A percentile compares a stretch with the other conserved stretches of the same genome.
phyloP scores from a whole-genome alignment of 257 asterid genomes.

The Forsythia viridissima region DNA sequence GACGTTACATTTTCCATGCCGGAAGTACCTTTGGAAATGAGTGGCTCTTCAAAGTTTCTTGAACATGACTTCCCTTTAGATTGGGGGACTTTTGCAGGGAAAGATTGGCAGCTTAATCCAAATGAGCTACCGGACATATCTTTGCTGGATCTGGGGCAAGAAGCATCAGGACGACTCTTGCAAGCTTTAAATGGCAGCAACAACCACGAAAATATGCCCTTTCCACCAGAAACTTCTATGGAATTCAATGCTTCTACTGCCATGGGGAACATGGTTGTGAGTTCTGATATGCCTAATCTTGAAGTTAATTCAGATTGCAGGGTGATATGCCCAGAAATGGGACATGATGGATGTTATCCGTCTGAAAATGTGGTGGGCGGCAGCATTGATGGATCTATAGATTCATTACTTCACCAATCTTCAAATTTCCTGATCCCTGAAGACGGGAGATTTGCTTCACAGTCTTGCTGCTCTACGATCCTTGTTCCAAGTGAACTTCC shows the following conservation, averaged over 20 bases:
- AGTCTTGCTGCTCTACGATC: conserved; percentile 36
- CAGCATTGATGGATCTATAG: conserved; percentile 40
- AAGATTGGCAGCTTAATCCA: conserved; percentile 64
- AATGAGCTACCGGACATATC: conserved; percentile 64
- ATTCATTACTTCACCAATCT: conserved; percentile 38
- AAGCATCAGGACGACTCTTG: conserved; percentile 48
- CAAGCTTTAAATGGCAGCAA: conserved; percentile 42
- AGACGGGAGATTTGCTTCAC: conserved; percentile 42
- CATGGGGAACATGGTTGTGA: conserved; percentile 41
- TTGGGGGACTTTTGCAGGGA: conserved; percentile 55
- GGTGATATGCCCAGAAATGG: conserved; percentile 37
- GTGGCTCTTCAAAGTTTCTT: conserved; percentile 38
- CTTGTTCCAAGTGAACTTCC: conserved; percentile 39
- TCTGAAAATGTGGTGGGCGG: conserved; percentile 34
- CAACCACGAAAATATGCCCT: conserved; percentile 33
- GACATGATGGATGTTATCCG: conserved; percentile 42
- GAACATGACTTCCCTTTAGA: conserved; percentile 57
- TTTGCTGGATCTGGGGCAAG: conserved; percentile 55
- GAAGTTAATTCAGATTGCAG: conserved; percentile 39
- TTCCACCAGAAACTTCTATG: conserved; percentile 40
- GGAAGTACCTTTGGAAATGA: conserved; percentile 50
- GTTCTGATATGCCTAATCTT: conserved; percentile 41
- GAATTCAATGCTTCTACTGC: conserved; percentile 37
- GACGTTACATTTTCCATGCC: conserved; percentile 43
- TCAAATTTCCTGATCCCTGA: conserved; percentile 56